Base-by-base conservation (phyloP, 495 filamentous ascomycete species). In the Trichocladium antarcticum region DNA sequence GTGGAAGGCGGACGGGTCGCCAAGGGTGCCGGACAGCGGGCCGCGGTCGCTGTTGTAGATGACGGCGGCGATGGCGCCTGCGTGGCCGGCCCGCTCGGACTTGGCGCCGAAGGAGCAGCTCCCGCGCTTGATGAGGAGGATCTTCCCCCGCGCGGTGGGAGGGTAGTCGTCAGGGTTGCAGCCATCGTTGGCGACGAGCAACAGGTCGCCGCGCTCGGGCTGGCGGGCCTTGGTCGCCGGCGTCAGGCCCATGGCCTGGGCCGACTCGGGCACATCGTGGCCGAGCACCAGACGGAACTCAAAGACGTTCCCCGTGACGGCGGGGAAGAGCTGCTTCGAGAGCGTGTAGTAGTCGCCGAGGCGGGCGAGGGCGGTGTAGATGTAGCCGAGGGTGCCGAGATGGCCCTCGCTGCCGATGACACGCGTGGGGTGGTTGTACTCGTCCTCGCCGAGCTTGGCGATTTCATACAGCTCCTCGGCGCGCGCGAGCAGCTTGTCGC, bases 381-480 rank as follows among this genome's bases (percentile, higher is more conserved):
- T 77, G 64, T 82, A 82, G 20, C 75, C 65, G 54, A 84, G 58
- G 2, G 81, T 82, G 9, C 62, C 72, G 41, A 62, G 50, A 53
- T 84, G 81, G 4, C 79, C 79, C 50, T 69, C 54, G 47, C 76
- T 79, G 19, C 79, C 79, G 51, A 83, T 82, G 15, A 83, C 79
- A 45, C 79, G 68, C 3, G 79, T 83, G 3, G 78, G 79, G 47
- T 79, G 79, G 49, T 70, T 69, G 60, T 75, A 81, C 42, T 80
- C 74, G 11, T 72, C 62, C 37, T 72, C 59, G 11, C 71, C 68
- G 19, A 69, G 59, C 54, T 78, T 64, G 9, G 79, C 78, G 49
- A 81, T 69, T 37, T 70, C 56, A 58, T 71, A 83, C 14, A 83
- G 69, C 11, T 72, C 57, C 50, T 79, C 68, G 35, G 79, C 78